These are phyloP conservation scores for Yarrowia deformans DNA, from an alignment of 805 yeast species.

Conservation along the genomic window DNA sequence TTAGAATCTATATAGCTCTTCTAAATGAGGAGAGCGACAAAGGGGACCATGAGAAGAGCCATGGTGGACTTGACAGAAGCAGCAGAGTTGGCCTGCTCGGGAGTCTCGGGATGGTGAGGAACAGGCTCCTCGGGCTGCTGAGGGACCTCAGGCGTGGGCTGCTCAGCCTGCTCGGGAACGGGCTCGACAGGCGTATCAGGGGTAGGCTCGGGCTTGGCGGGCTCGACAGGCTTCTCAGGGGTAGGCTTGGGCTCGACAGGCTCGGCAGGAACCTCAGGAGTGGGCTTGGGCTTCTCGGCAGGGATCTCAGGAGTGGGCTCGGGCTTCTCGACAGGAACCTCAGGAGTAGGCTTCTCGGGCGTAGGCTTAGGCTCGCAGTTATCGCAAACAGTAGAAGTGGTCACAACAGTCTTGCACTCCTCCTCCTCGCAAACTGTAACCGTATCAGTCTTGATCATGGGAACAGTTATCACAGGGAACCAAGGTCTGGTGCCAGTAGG, in stretches of 20 bases:
- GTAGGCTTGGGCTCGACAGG: neutral
- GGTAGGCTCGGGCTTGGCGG: neutral
- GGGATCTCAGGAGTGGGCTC: neutral
- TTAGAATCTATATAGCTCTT: constrained; percentile 1
- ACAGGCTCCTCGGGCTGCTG: neutral
- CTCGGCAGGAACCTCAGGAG: neutral
- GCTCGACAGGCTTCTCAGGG: neutral
- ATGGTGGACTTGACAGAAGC: neutral
- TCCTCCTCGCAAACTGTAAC: constrained; percentile 2
- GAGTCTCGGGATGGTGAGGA: neutral
- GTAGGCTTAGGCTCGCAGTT: neutral
- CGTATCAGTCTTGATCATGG: neutral
- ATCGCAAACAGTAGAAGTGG: constrained; percentile 3
- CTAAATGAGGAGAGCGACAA: constrained; percentile 7
- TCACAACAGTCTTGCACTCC: neutral
- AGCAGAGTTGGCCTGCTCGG: constrained; percentile 31
- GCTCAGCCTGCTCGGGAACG: neutral
- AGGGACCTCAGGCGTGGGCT: constrained; percentile 17
- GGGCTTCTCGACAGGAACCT: neutral
- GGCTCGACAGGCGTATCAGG: neutral
- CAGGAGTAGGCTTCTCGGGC: neutral
- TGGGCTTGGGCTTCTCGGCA: neutral
- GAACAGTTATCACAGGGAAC: neutral
- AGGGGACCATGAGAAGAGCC: constrained; percentile 20
- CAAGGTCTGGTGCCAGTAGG: neutral